Evolutionary conservation across 345 rosid genomes (phyloP).

Genomic region (Salix caprea): DNA sequence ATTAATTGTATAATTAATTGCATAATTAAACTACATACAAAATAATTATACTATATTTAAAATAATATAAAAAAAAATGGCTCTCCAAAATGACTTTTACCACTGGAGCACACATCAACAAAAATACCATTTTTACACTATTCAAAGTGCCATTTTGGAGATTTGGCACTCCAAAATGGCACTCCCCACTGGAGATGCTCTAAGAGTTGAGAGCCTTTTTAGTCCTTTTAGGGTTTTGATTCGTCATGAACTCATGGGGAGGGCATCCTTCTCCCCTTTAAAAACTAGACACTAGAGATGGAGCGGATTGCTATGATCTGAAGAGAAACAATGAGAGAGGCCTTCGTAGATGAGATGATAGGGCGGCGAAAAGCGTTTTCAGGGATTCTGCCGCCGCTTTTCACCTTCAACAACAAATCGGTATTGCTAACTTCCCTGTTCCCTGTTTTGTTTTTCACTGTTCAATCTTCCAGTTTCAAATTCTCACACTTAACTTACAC

Average conservation of each 20-base stretch:
- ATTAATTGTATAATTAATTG: too few species aligned
- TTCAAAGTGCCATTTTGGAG: too few species aligned
- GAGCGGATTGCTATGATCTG: not conserved
- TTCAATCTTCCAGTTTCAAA: not conserved
- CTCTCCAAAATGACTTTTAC: too few species aligned
- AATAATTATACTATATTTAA: too few species aligned
- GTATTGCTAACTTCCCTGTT: not conserved
- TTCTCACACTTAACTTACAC: not conserved
- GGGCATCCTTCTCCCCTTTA: not conserved
- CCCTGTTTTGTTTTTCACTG: not conserved
- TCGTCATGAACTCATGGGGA: not conserved
- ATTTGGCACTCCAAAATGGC: too few species aligned
- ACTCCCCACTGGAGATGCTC: too few species aligned
- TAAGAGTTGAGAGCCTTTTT: not conserved
- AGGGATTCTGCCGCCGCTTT: not conserved
- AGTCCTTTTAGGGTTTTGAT: not conserved
- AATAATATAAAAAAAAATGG: too few species aligned
- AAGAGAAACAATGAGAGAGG: too few species aligned
- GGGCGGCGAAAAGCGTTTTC: not conserved
- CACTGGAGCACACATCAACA: too few species aligned
- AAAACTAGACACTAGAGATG: not conserved
- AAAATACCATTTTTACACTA: too few species aligned
- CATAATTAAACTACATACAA: too few species aligned
- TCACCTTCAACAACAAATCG: not conserved
- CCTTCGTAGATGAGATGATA: too few species aligned